Conservation (phyloP, 345 rosid species). For the Eutrema yunnanense region DNA sequence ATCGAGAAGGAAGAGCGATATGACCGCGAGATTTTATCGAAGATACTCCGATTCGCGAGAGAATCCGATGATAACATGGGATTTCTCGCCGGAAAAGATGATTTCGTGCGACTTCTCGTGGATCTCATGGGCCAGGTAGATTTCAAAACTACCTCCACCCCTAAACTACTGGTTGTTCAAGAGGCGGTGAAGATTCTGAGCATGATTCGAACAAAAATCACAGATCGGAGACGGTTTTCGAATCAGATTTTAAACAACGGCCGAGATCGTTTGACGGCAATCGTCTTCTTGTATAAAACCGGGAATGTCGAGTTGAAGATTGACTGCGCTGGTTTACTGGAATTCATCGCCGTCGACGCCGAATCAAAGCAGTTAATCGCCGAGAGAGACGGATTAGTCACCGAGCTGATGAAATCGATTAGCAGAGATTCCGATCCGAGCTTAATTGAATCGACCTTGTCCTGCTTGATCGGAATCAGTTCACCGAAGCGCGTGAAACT, state of each 20-base stretch:
- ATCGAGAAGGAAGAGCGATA: constrained; percentile 3
- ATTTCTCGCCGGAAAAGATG: constrained; percentile 55
- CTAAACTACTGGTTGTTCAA: constrained; percentile 36
- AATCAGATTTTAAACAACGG: constrained; percentile 34
- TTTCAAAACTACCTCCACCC: constrained; percentile 6
- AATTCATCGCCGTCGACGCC: constrained; percentile 49
- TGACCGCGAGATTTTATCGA: constrained; percentile 24
- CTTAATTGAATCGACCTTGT: constrained; percentile 48
- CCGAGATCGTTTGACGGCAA: constrained; percentile 37
- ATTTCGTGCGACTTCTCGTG: constrained; percentile 44
- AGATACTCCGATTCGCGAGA: constrained; percentile 39
- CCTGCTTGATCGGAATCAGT: constrained; percentile 46
- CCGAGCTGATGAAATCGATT: constrained; percentile 38
- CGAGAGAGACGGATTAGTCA: constrained; percentile 48
- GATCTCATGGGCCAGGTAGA: constrained; percentile 39
- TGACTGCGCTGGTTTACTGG: constrained; percentile 48
- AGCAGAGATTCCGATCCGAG: constrained; percentile 33
- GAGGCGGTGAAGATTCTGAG: constrained; percentile 48
- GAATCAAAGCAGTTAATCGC: constrained; percentile 57
- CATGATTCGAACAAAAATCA: constrained; percentile 33
- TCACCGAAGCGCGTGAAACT: constrained; percentile 48
- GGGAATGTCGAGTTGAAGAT: constrained; percentile 44
- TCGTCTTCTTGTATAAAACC: constrained; percentile 39
- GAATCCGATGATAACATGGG: constrained; percentile 58
- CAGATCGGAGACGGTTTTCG: constrained; percentile 35